Base-by-base conservation (phyloP, 257 asterid species). In the Nemophila menziesii region DNA sequence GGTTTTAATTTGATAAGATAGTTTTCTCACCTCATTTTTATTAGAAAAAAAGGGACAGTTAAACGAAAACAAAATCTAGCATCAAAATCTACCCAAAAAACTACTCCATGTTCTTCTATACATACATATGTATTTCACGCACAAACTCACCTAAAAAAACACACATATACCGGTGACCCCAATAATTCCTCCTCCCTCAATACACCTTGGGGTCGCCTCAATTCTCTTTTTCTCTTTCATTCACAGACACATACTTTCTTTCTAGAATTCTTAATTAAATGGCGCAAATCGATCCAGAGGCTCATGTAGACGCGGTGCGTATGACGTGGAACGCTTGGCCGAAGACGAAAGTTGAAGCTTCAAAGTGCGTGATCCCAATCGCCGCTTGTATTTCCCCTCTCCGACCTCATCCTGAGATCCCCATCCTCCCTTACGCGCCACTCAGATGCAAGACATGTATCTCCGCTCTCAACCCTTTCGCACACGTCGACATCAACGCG, bases 291-390 rank as follows among this genome's bases (percentile, higher is more conserved):
- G 93, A 83, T 56, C 86, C 81, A 0, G 97, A 83, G 69, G 95
- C 93, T 22, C 10, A 17, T 22, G 74, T 84, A 16, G 98, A 89
- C 64, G 96, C 93, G 15, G 82, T 89, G 14, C 80, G 96, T 19
- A 89, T 89, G 96, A 72, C 96, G 13, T 89, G 98, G 98, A 65
- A 55, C 29, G 64, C 66, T 49, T 89, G 96, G 96, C 98, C 98
- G 16, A 67, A 90, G 16, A 71, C 98, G 20, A 89, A 84, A 70
- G 96, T 89, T 12, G 98, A 89, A 57, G 75, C 94, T 8, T 78
- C 93, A 27, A 89, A 89, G 68, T 89, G 98, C 71, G 96, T 89
- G 59, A 77, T 89, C 78, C 98, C 98, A 59, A 80, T 89, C 36
- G 98, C 98, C 2, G 92, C 87, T 14, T 78, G 93, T 26, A 74